Base-by-base conservation (phyloP, 1,139 yeast species). In the Saccharomyces hybrid region DNA sequence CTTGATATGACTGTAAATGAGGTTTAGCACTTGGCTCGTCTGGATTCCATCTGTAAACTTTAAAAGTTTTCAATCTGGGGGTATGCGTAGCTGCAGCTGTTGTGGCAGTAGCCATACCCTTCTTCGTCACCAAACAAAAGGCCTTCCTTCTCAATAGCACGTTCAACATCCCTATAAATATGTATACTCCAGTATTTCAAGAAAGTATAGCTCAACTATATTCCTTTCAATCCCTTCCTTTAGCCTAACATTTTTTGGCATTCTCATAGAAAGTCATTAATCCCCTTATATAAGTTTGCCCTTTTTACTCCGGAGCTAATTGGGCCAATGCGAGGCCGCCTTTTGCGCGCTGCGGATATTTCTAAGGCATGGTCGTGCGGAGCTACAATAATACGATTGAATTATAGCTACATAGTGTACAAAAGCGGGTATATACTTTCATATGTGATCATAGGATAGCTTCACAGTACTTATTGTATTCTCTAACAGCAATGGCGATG, bases 41-140 rank as follows among this genome's bases (percentile, higher is more conserved):
- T 55, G 99, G 99, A 70, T 88, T 88, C 98, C 99, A 93, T 78
- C 99, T 84, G 80, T 93, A 93, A 66, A 93, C 84, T 72, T 91
- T 89, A 75, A 93, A 90, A 52, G 85, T 83, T 78, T 93, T 93
- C 65, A 86, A 61, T 62, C 85, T 79, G 55, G 86, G 83, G 7
- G 77, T 70, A 34, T 34, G 42, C 9, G n/a, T 38, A 8, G 46
- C 27, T 27, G 25, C 26, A 29, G 23, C 44, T 47, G 66, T 70
- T 7, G 69, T 65, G n/a, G 75, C 64, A n/a, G 64, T 62, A 19
- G 71, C 70, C 54, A 68, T 52, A 16, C 67, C 63, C 56, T 70
- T 66, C 51, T 58, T 62, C 9, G 58, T 44, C 16, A 60, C 46
- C n/a, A 56, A 29, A 23, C 60, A 55, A 48, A 50, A 34, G 42